Evolutionary conservation across 2,329 filamentous ascomycete species (phyloP).

Genomic region (Aureobasidium musti): DNA sequence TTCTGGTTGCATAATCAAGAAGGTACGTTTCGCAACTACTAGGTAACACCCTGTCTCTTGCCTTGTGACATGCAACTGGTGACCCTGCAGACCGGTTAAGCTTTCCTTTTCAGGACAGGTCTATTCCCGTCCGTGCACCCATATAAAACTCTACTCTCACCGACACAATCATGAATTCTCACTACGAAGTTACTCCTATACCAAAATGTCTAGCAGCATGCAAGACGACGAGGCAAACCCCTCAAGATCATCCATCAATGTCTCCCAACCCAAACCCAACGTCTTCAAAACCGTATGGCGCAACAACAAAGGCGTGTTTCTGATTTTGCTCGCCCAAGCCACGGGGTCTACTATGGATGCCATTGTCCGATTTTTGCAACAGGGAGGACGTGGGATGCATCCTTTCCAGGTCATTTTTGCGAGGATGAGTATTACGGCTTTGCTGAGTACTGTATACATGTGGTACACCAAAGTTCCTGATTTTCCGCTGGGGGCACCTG

Average conservation of each 20-base stretch:
- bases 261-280: background rate
- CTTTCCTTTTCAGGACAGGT: background rate
- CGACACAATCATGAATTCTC: background rate
- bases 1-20: background rate
- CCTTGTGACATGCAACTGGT: background rate
- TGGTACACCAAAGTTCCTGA: slow-evolving; percentile 19
- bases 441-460: slow-evolving; percentile 12
- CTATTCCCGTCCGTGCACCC: background rate
- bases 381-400: slow-evolving; percentile 19
- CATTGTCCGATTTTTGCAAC: slow-evolving; percentile 24
- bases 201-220: background rate
- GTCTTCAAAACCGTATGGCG: background rate
- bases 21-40: background rate
- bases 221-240: background rate
- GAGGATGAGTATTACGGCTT: slow-evolving; percentile 17
- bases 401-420: slow-evolving; percentile 28
- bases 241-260: background rate
- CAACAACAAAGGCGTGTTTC: slow-evolving; percentile 25
- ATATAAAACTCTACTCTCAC: slow-evolving; percentile 11
- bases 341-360: slow-evolving; percentile 26
- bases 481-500: slow-evolving; percentile 4
- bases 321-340: slow-evolving; percentile 25
- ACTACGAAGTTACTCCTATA: background rate
- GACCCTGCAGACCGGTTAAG: background rate
- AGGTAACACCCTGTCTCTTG: too few species aligned